phyloP scores from a whole-genome alignment of 140 eudicot genomes.

The Erigeron philadelphicus region DNA sequence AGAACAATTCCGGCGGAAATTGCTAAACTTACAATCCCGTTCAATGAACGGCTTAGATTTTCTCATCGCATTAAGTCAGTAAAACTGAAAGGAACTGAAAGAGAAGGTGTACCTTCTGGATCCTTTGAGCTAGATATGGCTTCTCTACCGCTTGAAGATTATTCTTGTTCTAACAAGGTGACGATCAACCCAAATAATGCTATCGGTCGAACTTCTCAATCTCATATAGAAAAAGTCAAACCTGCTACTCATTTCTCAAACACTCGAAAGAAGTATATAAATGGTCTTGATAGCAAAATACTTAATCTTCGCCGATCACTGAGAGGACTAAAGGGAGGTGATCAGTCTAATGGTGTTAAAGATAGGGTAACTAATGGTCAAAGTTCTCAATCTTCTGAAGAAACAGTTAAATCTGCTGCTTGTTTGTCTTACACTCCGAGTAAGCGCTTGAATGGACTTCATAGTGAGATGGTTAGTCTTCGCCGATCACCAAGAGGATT shows the following conservation, averaged over 20 bases:
- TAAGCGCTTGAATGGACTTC: conserved; percentile 10
- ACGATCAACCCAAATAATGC: conserved; percentile 1
- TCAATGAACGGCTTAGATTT: conserved; percentile 49
- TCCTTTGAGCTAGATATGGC: conserved; percentile 93
- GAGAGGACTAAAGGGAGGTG: conserved; percentile 28
- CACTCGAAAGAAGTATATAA: conserved; percentile 32
- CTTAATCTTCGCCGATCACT: conserved; percentile 40
- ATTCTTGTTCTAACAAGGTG: conserved; percentile 26
- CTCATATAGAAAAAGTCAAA: background rate
- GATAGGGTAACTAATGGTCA: conserved; percentile 9
- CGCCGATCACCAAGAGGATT: conserved; percentile 36
- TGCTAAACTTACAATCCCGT: conserved; percentile 28
- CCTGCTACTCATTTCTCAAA: background rate
- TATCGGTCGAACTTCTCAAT: background rate
- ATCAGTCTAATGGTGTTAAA: conserved; percentile 13
- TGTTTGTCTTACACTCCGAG: conserved; percentile 23
- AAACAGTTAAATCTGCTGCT: background rate
- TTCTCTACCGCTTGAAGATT: conserved; percentile 42
- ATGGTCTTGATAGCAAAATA: conserved; percentile 20
- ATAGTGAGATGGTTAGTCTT: conserved; percentile 7
- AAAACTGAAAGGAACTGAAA: conserved; percentile 59
- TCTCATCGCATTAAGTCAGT: conserved; percentile 66
- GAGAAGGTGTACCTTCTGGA: conserved; percentile 67
- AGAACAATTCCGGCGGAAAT: conserved; percentile 25
- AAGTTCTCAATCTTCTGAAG: conserved; percentile 12